Evolutionary conservation across 1,284 basidiomycete genomes (phyloP).

Genomic region (Trichosporon ovoides): DNA sequence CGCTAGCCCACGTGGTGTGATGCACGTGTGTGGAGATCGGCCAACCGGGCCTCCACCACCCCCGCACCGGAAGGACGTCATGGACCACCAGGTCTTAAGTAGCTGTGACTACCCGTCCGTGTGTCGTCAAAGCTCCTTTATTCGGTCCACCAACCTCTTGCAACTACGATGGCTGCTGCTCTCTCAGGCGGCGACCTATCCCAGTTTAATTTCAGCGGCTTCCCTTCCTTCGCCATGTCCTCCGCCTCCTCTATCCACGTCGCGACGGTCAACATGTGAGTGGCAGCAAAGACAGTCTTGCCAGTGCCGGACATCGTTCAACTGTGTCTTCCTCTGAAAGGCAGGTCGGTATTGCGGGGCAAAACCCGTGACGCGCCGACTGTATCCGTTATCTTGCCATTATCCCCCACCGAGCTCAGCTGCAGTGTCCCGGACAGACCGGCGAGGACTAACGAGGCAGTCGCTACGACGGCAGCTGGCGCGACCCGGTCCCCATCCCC

Average conservation of each 20-base stretch:
- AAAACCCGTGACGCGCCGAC: not conserved
- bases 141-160: not conserved
- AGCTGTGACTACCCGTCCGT: not conserved
- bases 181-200: not conserved
- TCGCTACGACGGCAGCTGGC: slow-evolving; percentile 30
- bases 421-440: no score
- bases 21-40: no score
- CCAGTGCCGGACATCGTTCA: no score
- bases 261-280: slow-evolving; percentile 44
- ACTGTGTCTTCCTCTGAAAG: not conserved
- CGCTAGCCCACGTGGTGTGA: no score
- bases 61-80: no score
- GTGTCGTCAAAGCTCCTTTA: not conserved
- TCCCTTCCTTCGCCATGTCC: slow-evolving; percentile 1
- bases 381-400: not conserved
- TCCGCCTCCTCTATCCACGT: slow-evolving; percentile 21
- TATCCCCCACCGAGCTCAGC: not conserved
- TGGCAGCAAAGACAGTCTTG: not conserved
- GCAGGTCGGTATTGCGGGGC: not conserved
- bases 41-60: no score
- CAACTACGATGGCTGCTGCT: not conserved
- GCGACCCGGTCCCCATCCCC: slow-evolving; percentile 33
- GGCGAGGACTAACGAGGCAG: slow-evolving; percentile 11
- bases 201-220: not conserved
- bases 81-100: no score